Base-by-base conservation (phyloP, 2,329 filamentous ascomycete genomes). In the Exophiala spinifera region DNA sequence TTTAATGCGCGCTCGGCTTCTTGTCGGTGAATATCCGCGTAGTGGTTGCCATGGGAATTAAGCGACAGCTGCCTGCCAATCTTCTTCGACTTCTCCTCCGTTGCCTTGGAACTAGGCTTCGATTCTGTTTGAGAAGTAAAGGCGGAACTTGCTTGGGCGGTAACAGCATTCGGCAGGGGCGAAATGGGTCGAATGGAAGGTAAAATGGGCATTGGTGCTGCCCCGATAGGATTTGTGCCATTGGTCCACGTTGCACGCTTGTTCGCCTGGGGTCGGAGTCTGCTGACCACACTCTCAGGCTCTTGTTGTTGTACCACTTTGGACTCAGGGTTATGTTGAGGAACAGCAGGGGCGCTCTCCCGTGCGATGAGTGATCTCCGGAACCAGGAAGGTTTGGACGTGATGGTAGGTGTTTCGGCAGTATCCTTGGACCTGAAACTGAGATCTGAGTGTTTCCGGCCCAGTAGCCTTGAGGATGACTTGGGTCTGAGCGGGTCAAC, bases 241-340 rank as follows among this genome's bases (percentile, higher is more conserved):
- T 92, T 94, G 40, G 88, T 87, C 94, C 94, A 99, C 23, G 94
- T 97, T 47, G 90, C 87, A 67, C 94, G 85, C 78, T 99, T 99
- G 65, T 77, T 80, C 14, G 83, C 80, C 43, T 79, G 76, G 4
- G 84, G 78, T 57, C 79, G 81, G 53, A 74, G 66, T 69, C 84
- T 84, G 50, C 73, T 74, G 43, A 71, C 72, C 14, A 75, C 65
- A 50, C 76, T 73, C 15, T 77, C 71, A 3, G 74, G 67, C 7
- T 66, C 63, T 31, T 67, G 65, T 25, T 67, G 65, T 13, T 73
- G 73, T 48, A 74, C 61, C 23, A 72, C 71, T 59, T 77, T 74
- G 14, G 66, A 61, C 4, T 68, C 56, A 42, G 64, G 64, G 14
- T 71, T 67, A 21, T 67, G 68, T 44, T 76, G 72, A 37, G 69